Conservation (phyloP, 129 eudicot genomes). For the Logfia minima region DNA sequence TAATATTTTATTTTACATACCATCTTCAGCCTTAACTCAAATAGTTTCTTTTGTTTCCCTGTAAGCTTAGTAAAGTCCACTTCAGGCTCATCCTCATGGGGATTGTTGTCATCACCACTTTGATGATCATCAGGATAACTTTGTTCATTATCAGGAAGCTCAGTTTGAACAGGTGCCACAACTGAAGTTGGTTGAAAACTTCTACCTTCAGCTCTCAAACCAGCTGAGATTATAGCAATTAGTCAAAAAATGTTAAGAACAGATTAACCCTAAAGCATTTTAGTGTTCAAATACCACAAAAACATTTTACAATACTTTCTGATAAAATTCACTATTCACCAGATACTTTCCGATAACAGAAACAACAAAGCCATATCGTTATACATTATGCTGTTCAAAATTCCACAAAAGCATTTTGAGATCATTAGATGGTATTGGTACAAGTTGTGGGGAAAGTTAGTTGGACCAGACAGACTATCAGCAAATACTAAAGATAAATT, state of each 20-base stretch:
- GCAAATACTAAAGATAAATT: neutral
- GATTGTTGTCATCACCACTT: constrained; percentile 40
- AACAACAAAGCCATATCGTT: too few species aligned
- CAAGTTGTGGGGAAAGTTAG: neutral
- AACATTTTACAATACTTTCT: neutral
- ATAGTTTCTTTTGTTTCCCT: constrained; percentile 78
- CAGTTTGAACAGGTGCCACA: constrained; percentile 30
- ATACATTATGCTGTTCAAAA: too few species aligned
- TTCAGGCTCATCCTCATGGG: constrained; percentile 45
- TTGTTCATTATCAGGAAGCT: constrained; percentile 37
- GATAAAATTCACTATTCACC: too few species aligned
- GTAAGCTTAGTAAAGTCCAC: constrained; percentile 57
- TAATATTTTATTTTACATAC: constrained; percentile 33
- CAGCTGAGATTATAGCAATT: constrained; percentile 26
- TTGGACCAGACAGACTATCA: neutral
- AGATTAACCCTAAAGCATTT: neutral
- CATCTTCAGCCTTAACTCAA: constrained; percentile 83
- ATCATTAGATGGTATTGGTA: neutral
- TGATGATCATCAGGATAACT: constrained; percentile 40
- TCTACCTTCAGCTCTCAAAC: constrained; percentile 23
- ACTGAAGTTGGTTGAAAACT: constrained; percentile 23
- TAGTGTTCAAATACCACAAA: neutral
- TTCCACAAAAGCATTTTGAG: neutral
- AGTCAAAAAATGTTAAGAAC: constrained; percentile 13
- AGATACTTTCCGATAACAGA: too few species aligned